phyloP scores from a whole-genome alignment of 2,329 filamentous ascomycete genomes.

The Neoascochyta sp. region DNA sequence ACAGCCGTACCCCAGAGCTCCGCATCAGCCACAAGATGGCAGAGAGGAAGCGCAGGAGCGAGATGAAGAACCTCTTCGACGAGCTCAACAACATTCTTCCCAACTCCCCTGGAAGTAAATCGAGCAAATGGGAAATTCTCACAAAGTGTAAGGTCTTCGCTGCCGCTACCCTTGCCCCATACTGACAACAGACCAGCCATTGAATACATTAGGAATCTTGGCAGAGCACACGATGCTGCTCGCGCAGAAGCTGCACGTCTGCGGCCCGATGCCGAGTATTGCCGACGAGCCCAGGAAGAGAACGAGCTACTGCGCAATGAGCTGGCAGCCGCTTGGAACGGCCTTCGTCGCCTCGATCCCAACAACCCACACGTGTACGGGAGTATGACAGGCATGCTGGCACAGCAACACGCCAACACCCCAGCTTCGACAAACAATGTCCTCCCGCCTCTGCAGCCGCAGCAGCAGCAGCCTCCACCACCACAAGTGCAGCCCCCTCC shows the following conservation, averaged over 20 bases:
- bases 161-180: neutral
- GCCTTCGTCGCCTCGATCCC: slow-evolving; percentile 46
- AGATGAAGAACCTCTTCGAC: slow-evolving; percentile 87
- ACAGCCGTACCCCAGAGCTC: slow-evolving; percentile 77
- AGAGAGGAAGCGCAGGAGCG: slow-evolving; percentile 75
- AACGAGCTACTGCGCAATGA: slow-evolving; percentile 48
- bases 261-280: slow-evolving; percentile 44
- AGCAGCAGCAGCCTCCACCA: slow-evolving; percentile 26
- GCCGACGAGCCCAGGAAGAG: slow-evolving; percentile 45
- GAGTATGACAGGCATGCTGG: slow-evolving; percentile 43
- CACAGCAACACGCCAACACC: slow-evolving; percentile 36
- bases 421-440: slow-evolving; percentile 29
- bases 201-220: slow-evolving; percentile 47
- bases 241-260: slow-evolving; percentile 41
- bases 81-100: slow-evolving; percentile 74
- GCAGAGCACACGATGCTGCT: slow-evolving; percentile 38
- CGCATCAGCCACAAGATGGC: slow-evolving; percentile 82
- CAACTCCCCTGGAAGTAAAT: slow-evolving; percentile 76
- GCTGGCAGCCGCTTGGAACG: slow-evolving; percentile 45
- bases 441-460: slow-evolving; percentile 40
- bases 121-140: slow-evolving; percentile 85
- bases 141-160: slow-evolving; percentile 66
- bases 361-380: slow-evolving; percentile 48
- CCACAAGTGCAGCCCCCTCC: slow-evolving; percentile 24
- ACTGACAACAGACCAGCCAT: slow-evolving; percentile 40